A percentile compares a stretch with the other conserved stretches of the same genome.
Evolutionary conservation across 352 stramenopile genomes (phyloP).

Genomic region (Phytophthora megakarya): DNA sequence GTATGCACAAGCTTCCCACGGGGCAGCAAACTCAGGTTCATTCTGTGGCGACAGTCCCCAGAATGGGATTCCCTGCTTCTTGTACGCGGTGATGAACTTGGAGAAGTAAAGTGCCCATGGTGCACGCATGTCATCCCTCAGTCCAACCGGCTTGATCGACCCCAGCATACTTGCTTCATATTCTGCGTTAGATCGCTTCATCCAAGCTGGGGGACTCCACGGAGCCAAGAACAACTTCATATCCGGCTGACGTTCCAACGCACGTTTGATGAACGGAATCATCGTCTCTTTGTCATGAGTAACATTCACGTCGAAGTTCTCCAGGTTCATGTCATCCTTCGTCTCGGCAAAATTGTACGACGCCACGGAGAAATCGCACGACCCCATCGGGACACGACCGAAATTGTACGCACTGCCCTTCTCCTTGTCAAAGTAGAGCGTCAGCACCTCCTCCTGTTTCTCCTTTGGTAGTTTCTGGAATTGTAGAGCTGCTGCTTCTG

Average conservation of each 20-base stretch:
- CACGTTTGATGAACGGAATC: slow-evolving; percentile 85
- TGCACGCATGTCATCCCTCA: slow-evolving; percentile 54
- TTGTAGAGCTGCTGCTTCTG: slow-evolving; percentile 85
- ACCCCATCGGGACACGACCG: slow-evolving; percentile 90
- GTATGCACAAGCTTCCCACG: slow-evolving; percentile 75
- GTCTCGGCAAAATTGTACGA: slow-evolving; percentile 91
- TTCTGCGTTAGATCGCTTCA: slow-evolving; percentile 60
- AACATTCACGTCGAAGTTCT: slow-evolving; percentile 79
- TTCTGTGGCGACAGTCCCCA: slow-evolving; percentile 93
- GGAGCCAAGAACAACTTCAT: slow-evolving; percentile 88
- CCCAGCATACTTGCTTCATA: slow-evolving; percentile 70
- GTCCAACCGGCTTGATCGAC: slow-evolving; percentile 53
- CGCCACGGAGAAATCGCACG: slow-evolving; percentile 85
- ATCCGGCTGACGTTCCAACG: slow-evolving; percentile 55
- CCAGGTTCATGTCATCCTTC: slow-evolving; percentile 62
- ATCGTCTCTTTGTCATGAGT: slow-evolving; percentile 78
- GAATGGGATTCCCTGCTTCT: slow-evolving; percentile 73
- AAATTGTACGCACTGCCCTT: slow-evolving; percentile 85
- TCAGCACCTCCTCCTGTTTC: slow-evolving; percentile 83
- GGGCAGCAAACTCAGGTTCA: slow-evolving; percentile 75
- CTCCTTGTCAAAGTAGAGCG: slow-evolving; percentile 86
- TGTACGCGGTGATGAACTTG: slow-evolving; percentile 92
- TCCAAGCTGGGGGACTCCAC: slow-evolving; percentile 91
- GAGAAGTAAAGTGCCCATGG: slow-evolving; percentile 92
- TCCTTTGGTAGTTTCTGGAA: slow-evolving; percentile 76